phyloP scores from a whole-genome alignment of 768 basidiomycete genomes.

The Russula sp. region DNA sequence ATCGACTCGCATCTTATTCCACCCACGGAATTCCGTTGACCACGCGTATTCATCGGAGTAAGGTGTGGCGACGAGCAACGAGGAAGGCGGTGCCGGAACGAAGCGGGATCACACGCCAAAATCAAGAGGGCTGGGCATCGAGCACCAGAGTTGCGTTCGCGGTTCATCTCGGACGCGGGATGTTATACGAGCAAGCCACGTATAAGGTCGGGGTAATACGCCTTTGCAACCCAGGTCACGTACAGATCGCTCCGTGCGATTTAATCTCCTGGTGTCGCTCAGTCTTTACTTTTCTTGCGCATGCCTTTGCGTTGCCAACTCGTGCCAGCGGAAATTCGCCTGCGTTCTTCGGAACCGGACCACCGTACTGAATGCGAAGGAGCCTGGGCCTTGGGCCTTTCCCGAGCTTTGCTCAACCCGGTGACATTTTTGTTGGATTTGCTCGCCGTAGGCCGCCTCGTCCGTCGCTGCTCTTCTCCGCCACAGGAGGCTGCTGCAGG shows the following conservation, averaged over 20 bases:
- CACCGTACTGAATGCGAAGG: conserved; percentile 24
- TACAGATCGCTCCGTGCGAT: conserved; percentile 12
- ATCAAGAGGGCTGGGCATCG: conserved; percentile 5
- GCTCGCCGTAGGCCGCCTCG: conserved; percentile 26
- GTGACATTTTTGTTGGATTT: conserved; percentile 28
- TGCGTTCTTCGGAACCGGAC: conserved; percentile 24
- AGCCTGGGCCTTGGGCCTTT: conserved; percentile 20
- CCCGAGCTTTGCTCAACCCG: conserved; percentile 29
- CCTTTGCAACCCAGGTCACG: conserved; percentile 9
- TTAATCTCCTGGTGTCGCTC: conserved; percentile 15
- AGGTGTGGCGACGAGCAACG: conserved; percentile 14
- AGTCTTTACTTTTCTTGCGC: conserved; percentile 10
- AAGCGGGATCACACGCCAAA: conserved; percentile 15
- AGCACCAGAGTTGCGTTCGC: conserved; percentile 12
- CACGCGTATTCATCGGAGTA: conserved; percentile 11
- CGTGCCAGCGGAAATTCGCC: conserved; percentile 5
- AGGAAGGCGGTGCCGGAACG: conserved; percentile 29
- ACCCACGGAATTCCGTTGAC: conserved; percentile 10
- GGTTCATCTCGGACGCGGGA: conserved; percentile 5
- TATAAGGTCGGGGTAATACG: conserved; percentile 3
- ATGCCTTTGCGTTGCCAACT: conserved; percentile 1
- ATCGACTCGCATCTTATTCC: conserved; percentile 4
- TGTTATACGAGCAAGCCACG: conserved; percentile 19
- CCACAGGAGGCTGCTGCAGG: conserved; percentile 15
- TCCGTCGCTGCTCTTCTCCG: conserved; percentile 17